Evolutionary conservation across 371 early-diverging fungal genomes (phyloP), one percentile per base, ranked within the genome.

Genomic region (Mortierella sp.): DNA sequence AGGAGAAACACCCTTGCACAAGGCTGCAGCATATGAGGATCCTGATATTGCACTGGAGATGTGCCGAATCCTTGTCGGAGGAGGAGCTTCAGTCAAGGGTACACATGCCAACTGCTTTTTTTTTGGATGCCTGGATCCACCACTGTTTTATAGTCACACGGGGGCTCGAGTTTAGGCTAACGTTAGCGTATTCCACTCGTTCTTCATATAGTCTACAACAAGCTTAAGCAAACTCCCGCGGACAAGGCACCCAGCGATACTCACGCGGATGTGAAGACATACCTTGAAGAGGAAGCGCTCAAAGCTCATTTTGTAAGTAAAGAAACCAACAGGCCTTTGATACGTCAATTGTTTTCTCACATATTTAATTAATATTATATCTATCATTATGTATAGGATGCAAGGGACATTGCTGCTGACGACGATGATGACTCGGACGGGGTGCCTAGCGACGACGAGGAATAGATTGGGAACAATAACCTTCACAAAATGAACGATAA

Each of bases 1-100:
- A 44, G 80, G 82, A 44, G 81, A 90, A 37, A 89, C 92, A 12
- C 88, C 92, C 15, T 79, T 91, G 6, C 90, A 90, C 71, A 80
- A 85, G 48, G 92, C 89, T 23, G 86, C 85, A 26, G 76, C 73
- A 44, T 86, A 86, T 55, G 42, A 68, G 6, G 87, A 85, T 21
- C 82, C 83, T 0, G 84, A 84, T 24, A 58, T 78, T 14, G 88
- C 87, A 3, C 52, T 89, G 15, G 71, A 63, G 2, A 88, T 89
- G 70, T 85, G 82, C 11, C 78, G 81, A 50, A 34, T 81, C 26
- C 72, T 91, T 31, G 46, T 88, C 27, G 70, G 79, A 11, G 83
- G 82, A 5, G 87, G 86, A 7, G 87, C 89, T 14, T 83, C 86
- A 50, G 82, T 87, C 42, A 78, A 81, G 80, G 32, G 73, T 72